Conservation (phyloP, 1,284 basidiomycete species). For the Wolfiporia cocos region DNA sequence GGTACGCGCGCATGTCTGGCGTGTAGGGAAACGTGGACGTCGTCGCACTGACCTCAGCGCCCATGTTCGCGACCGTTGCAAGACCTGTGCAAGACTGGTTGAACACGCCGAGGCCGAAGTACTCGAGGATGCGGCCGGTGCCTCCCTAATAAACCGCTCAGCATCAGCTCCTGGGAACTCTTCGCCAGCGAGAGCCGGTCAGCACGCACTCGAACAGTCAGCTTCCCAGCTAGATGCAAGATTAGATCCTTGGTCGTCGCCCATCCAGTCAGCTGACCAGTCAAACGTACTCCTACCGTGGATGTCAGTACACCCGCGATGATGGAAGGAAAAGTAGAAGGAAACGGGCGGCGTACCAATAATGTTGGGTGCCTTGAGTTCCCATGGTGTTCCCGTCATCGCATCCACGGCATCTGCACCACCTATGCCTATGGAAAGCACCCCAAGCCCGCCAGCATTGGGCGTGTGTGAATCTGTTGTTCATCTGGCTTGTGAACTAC, state of each 20-base stretch:
- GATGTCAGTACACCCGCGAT: not conserved
- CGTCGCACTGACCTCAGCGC: conserved; percentile 98
- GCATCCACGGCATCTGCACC: conserved; percentile 99
- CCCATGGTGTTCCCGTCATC: conserved; percentile 98
- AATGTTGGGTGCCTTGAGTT: conserved; percentile 90
- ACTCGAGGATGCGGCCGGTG: conserved; percentile 95
- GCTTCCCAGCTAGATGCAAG: conserved; percentile 87
- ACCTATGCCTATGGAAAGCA: conserved; percentile 97
- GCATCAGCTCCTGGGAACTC: too few relatives aligned
- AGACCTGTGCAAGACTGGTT: conserved; percentile 93
- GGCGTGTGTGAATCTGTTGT: conserved; percentile 95
- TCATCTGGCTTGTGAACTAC: too few relatives aligned
- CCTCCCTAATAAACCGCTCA: conserved; percentile 76
- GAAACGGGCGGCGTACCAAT: too few relatives aligned
- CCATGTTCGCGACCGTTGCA: conserved; percentile 98
- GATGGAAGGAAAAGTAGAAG: too few relatives aligned
- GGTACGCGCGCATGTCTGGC: conserved; percentile 82
- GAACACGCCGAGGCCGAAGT: conserved; percentile 93
- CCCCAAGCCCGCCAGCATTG: conserved; percentile 96
- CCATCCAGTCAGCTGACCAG: conserved; percentile 88
- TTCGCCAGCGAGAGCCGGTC: not conserved
- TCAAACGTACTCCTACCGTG: conserved; percentile 74
- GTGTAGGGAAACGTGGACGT: conserved; percentile 98
- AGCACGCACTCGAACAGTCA: conserved; percentile 88
- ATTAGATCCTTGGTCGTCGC: conserved; percentile 97